Evolutionary conservation across 495 filamentous ascomycete genomes (phyloP), one percentile per base, ranked within the genome.

Genomic region (Neurospora sp.): DNA sequence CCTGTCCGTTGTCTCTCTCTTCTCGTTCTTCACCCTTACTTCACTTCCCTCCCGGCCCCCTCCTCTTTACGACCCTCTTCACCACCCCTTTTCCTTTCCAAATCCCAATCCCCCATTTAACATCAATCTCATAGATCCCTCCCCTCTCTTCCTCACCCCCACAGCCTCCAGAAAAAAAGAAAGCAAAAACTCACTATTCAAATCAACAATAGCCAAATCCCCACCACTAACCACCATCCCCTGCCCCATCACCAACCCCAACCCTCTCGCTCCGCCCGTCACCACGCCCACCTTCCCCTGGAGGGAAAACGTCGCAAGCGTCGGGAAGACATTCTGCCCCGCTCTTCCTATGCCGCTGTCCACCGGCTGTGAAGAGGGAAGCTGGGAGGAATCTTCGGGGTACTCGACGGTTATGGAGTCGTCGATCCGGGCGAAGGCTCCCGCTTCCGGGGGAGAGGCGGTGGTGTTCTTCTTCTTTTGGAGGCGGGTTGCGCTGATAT

Each of bases 181-280:
- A 35, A 70, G 12, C 18, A 22, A 18, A 68, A 69, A 88, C 91
- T 68, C 83, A 96, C 94, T 91, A 81, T 97, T 97, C 81, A 97
- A 80, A 82, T 98, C 94, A 18, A 97, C 92, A 83, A 98, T 92
- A 9, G 94, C 95, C 74, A 97, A 86, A 80, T 97, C 91, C 9
- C 93, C 93, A 40, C 95, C 95, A 72, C 91, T 94, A 14, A 91
- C 88, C 38, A 97, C 91, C 75, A 96, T 87, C 5, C 90, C 94
- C 80, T 97, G 93, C 42, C 89, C 91, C 94, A 98, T 97, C 41
- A 97, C 94, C 76, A 97, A 84, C 69, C 94, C 94, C 76, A 97
- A 80, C 5, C 94, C 94, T 76, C 94, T 85, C 45, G 94, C 94
- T 75, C 94, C 94, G 40, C 94, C 94, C 12, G 94, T 97, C 3